Conservation (phyloP, 2,329 filamentous ascomycete species). For the Epichloe amarillans region DNA sequence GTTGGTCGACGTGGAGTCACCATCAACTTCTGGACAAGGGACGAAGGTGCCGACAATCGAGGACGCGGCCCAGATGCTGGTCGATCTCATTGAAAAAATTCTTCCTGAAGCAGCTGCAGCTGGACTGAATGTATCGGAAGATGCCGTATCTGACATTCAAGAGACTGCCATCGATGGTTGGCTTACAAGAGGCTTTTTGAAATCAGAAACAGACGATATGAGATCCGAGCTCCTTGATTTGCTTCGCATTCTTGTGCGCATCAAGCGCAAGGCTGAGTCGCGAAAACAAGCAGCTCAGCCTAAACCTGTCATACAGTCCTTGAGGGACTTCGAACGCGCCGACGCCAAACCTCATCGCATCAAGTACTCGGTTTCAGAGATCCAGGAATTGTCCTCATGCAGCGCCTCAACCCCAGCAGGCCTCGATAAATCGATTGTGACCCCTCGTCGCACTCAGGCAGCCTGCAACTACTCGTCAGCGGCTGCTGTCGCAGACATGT, state of each 20-base stretch:
- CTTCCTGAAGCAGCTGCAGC: slow-evolving; percentile 8
- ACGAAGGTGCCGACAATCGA: slow-evolving; percentile 2
- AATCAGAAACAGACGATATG: slow-evolving; percentile 11
- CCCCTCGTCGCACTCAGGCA: not conserved
- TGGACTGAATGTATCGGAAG: slow-evolving; percentile 4
- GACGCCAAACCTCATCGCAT: not conserved
- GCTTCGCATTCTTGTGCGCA: slow-evolving; percentile 10
- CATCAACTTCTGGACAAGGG: not conserved
- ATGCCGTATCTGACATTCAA: slow-evolving; percentile 11
- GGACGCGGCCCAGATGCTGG: slow-evolving; percentile 9
- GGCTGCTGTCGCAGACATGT: not conserved
- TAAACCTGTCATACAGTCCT: not conserved
- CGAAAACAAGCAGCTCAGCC: slow-evolving; percentile 4
- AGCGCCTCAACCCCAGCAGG: not conserved
- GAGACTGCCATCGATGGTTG: slow-evolving; percentile 15
- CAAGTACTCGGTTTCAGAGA: slow-evolving; percentile 2
- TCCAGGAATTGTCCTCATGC: not conserved
- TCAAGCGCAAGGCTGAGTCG: slow-evolving; percentile 12
- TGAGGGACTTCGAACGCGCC: not conserved
- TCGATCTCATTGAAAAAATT: slow-evolving; percentile 7
- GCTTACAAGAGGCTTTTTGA: slow-evolving; percentile 13
- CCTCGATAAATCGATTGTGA: not conserved
- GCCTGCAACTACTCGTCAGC: not conserved
- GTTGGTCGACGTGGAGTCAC: slow-evolving; percentile 4
- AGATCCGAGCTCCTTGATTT: slow-evolving; percentile 10